Evolutionary conservation across 768 basidiomycete species (phyloP).

Genomic region (Agaricus subrufescens): DNA sequence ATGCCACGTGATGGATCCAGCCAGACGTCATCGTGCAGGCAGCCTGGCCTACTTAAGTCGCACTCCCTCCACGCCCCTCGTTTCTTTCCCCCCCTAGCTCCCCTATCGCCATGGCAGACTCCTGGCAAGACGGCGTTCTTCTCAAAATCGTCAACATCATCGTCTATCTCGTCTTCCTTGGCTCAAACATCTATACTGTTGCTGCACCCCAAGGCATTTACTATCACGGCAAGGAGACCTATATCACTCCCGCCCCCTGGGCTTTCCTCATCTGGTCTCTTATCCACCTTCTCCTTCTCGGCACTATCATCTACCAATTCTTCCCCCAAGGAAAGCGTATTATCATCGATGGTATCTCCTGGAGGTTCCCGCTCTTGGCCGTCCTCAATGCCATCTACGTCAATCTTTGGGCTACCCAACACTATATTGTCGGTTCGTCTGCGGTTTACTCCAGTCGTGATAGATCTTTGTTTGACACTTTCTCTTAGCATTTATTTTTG

Average conservation of each 20-base stretch:
- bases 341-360: conserved; percentile 84
- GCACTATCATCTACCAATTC: conserved; percentile 89
- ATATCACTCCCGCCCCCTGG: conserved; percentile 92
- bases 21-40: conserved; percentile 10
- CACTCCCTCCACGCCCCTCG: neutral
- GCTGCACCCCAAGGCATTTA: conserved; percentile 71
- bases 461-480: conserved; percentile 8
- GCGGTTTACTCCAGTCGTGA: neutral
- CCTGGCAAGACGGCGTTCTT: conserved; percentile 75
- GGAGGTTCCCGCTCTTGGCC: conserved; percentile 88
- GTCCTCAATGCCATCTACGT: conserved; percentile 88
- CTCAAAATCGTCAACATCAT: conserved; percentile 85
- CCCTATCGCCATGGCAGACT: conserved; percentile 44
- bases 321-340: conserved; percentile 68
- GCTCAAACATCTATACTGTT: conserved; percentile 84
- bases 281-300: conserved; percentile 88
- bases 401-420: conserved; percentile 74
- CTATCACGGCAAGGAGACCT: conserved; percentile 77
- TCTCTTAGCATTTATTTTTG: conserved; percentile 72
- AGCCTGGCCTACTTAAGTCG: conserved; percentile 18
- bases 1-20: conserved; percentile 7
- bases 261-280: conserved; percentile 90
- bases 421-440: conserved; percentile 59
- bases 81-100: conserved; percentile 9
- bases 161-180: conserved; percentile 83